A percentile compares a stretch with the other conserved stretches of the same genome.
These are phyloP conservation scores for Candida insectorum DNA, from an alignment of 805 yeast species.

Conservation along the genomic window DNA sequence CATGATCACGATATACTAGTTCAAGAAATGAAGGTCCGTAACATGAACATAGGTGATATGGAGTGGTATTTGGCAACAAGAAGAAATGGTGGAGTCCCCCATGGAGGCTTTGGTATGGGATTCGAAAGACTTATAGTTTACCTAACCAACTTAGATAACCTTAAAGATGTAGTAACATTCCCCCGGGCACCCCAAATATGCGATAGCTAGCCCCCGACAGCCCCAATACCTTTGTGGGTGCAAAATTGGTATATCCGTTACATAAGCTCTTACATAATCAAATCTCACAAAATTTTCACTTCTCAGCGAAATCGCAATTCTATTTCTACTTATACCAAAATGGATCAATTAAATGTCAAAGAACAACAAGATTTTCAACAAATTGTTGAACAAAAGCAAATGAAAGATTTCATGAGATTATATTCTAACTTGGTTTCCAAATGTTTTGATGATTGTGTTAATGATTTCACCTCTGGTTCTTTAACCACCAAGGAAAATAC, in stretches of 20 bases:
- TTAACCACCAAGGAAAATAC: constrained; percentile 80
- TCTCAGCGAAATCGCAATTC: neutral
- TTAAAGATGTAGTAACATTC: constrained; percentile 84
- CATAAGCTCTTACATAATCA: neutral
- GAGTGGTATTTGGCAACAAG: constrained; percentile 81
- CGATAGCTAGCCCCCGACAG: constrained; percentile 24
- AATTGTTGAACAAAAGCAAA: constrained; percentile 94
- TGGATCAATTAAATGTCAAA: constrained; percentile 93
- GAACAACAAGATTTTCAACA: constrained; percentile 97
- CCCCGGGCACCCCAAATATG: constrained; percentile 61
- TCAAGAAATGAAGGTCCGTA: constrained; percentile 47
- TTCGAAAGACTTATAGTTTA: constrained; percentile 81
- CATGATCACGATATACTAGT: constrained; percentile 50
- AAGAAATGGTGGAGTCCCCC: constrained; percentile 79
- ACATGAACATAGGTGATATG: constrained; percentile 58
- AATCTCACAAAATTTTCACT: neutral
- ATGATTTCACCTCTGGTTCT: constrained; percentile 92
- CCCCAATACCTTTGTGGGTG: too few species aligned
- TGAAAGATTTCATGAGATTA: constrained; percentile 97
- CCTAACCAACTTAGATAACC: constrained; percentile 69
- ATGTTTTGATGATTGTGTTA: constrained; percentile 97
- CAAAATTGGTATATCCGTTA: neutral
- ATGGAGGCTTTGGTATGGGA: constrained; percentile 97
- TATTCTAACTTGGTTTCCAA: constrained; percentile 94
- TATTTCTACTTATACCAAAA: too few species aligned